These are phyloP conservation scores for Boletus reticuloceps DNA, from an alignment of 768 basidiomycete species.

Conservation along the genomic window DNA sequence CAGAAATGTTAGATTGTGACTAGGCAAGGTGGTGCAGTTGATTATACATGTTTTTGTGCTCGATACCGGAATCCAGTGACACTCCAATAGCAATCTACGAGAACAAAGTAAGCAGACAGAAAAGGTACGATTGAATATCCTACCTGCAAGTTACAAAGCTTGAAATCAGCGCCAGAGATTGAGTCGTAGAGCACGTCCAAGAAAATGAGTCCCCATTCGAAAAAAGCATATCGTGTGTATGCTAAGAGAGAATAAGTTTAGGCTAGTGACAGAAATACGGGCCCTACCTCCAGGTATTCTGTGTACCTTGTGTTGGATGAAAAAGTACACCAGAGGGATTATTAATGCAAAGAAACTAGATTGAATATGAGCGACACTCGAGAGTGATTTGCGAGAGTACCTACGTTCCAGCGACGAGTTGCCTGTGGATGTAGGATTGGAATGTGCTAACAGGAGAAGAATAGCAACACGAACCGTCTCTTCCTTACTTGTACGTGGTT, in stretches of 20 bases:
- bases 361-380: constrained; percentile 1
- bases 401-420: constrained; percentile 50
- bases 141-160: constrained; percentile 52
- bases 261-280: not conserved
- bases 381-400: not conserved
- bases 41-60: constrained; percentile 44
- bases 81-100: constrained; percentile 27
- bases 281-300: constrained; percentile 70
- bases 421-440: constrained; percentile 35
- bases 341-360: constrained; percentile 69
- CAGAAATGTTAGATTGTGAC: constrained; percentile 20
- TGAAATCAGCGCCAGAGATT: constrained; percentile 58
- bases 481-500: constrained; percentile 39
- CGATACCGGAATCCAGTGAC: constrained; percentile 21
- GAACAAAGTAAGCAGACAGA: not conserved
- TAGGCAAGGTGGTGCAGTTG: constrained; percentile 39
- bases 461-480: constrained; percentile 45
- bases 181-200: constrained; percentile 75
- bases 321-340: constrained; percentile 78
- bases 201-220: constrained; percentile 83
- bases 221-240: constrained; percentile 82
- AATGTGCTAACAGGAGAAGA: not conserved
- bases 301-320: constrained; percentile 81
- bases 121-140: constrained; percentile 6
- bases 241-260: constrained; percentile 43